phyloP scores from a whole-genome alignment of 306 rosid genomes.

The Boehmeria nivea region DNA sequence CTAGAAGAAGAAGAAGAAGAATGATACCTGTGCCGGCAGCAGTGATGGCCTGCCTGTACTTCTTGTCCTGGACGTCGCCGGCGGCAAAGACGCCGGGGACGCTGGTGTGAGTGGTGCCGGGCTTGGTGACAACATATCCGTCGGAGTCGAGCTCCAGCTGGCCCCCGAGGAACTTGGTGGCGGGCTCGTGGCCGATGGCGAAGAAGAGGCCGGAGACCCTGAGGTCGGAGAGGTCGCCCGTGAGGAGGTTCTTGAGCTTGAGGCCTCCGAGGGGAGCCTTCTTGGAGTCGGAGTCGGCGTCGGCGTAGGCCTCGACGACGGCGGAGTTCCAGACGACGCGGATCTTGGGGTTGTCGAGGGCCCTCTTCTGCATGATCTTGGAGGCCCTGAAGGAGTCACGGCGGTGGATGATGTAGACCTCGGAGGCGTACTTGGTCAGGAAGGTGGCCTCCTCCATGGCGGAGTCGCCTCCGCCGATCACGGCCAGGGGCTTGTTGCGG shows the following conservation, averaged over 20 bases:
- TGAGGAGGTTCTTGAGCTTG: constrained; percentile 55
- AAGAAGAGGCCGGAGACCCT: constrained; percentile 72
- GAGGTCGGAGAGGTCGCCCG: constrained; percentile 48
- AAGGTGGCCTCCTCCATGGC: constrained; percentile 89
- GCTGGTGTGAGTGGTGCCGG: constrained; percentile 63
- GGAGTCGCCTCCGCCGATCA: constrained; percentile 84
- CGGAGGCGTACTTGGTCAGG: constrained; percentile 70
- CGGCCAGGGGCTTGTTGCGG: constrained; percentile 58
- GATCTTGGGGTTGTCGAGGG: constrained; percentile 51
- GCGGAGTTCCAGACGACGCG: constrained; percentile 62
- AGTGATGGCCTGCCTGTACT: constrained; percentile 89
- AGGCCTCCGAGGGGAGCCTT: constrained; percentile 54
- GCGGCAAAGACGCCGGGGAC: constrained; percentile 82
- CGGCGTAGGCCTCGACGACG: constrained; percentile 63
- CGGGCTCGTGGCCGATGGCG: constrained; percentile 88
- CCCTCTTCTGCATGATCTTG: constrained; percentile 77
- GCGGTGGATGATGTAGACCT: constrained; percentile 65
- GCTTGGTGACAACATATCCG: constrained; percentile 55
- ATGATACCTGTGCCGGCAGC: constrained; percentile 75
- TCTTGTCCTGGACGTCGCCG: constrained; percentile 93
- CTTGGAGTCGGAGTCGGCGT: constrained; percentile 28
- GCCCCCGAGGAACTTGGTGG: constrained; percentile 70
- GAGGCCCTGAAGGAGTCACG: constrained; percentile 75
- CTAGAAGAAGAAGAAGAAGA: background rate
- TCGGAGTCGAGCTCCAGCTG: constrained; percentile 62